These are phyloP conservation scores for Geranomyces michiganensis DNA, from an alignment of 192 early-diverging fungal genomes.

Conservation along the genomic window DNA sequence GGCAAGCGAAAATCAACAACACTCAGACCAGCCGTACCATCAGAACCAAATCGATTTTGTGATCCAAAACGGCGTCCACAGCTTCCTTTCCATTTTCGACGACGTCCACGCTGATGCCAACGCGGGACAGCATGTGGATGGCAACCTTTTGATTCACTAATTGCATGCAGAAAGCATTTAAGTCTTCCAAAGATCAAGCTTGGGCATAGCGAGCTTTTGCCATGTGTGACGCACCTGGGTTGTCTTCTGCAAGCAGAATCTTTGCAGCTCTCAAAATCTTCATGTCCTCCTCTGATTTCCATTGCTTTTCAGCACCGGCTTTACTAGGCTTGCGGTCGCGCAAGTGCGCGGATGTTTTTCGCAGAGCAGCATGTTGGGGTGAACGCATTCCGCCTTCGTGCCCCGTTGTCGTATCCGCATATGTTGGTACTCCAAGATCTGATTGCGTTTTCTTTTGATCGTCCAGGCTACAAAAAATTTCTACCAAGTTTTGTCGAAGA, in stretches of 20 bases:
- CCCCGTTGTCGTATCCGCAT: too few relatives aligned
- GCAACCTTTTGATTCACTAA: constrained; percentile 14
- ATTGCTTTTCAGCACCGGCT: neutral
- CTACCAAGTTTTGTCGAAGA: constrained; percentile 1
- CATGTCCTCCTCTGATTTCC: neutral
- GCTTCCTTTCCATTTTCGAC: constrained; percentile 23
- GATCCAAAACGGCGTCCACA: neutral
- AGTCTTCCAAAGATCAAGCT: neutral
- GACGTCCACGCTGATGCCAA: constrained; percentile 10
- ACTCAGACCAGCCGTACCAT: constrained; percentile 6
- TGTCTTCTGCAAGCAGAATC: constrained; percentile 27
- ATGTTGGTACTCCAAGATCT: too few relatives aligned
- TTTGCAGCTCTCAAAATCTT: neutral
- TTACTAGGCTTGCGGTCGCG: too few relatives aligned
- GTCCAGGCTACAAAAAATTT: constrained; percentile 5
- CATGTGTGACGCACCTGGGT: neutral
- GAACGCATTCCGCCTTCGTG: too few relatives aligned
- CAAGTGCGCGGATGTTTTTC: too few relatives aligned
- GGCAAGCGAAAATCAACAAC: too few relatives aligned
- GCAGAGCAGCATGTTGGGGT: too few relatives aligned
- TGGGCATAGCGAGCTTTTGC: too few relatives aligned
- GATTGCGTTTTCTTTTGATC: neutral
- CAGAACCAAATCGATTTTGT: constrained; percentile 15
- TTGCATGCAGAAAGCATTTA: neutral
- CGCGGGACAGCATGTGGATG: constrained; percentile 19